Conservation (phyloP, 441 rosid species). For the Biscutella laevigata region DNA sequence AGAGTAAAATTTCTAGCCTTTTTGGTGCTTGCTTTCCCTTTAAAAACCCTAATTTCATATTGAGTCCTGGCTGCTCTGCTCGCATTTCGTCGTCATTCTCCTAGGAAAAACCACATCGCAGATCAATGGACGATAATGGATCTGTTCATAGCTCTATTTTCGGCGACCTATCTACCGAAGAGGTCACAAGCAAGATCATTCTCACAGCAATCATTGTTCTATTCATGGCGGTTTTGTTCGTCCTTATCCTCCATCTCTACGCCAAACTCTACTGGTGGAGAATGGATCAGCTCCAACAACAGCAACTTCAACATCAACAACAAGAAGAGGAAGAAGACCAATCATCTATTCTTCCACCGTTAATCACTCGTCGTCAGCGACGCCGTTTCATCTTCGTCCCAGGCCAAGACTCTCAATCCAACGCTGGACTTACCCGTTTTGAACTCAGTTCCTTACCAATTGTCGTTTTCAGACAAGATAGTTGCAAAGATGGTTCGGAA, state of each 20-base stretch:
- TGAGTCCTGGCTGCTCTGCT: too few relatives aligned
- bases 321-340: slow-evolving; percentile 3
- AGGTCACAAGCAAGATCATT: slow-evolving; percentile 50
- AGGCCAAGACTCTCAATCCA: slow-evolving; percentile 34
- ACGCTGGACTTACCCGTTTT: slow-evolving; percentile 40
- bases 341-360: slow-evolving; percentile 10
- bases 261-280: slow-evolving; percentile 75
- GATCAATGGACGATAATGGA: slow-evolving; percentile 32
- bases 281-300: slow-evolving; percentile 38
- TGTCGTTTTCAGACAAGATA: slow-evolving; percentile 33
- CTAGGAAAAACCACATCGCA: too few relatives aligned
- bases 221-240: slow-evolving; percentile 38
- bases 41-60: slow-evolving; percentile 13
- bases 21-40: neutral
- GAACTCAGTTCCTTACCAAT: slow-evolving; percentile 46
- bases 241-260: slow-evolving; percentile 53
- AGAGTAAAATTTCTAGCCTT: neutral
- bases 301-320: slow-evolving; percentile 3
- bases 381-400: slow-evolving; percentile 49
- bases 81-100: too few relatives aligned
- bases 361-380: slow-evolving; percentile 30
- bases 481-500: slow-evolving; percentile 56
- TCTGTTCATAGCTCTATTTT: slow-evolving; percentile 24
- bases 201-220: slow-evolving; percentile 40
- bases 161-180: slow-evolving; percentile 32